phyloP scores from a whole-genome alignment of 805 yeast genomes.

The Maudiozyma serrabonitensis region DNA sequence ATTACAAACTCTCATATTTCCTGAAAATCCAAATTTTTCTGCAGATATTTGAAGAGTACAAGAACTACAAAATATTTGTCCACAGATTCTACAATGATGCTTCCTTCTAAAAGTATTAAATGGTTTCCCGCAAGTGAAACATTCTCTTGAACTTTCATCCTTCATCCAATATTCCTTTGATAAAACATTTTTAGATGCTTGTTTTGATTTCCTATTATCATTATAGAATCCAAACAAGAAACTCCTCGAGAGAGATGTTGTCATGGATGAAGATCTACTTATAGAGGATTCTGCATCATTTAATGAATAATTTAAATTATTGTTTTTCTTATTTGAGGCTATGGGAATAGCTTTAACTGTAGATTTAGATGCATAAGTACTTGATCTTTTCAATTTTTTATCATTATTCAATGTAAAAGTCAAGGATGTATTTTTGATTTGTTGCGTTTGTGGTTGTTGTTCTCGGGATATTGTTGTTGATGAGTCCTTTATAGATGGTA shows the following conservation, averaged over 20 bases:
- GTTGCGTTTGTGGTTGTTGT: not conserved
- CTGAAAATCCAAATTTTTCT: conserved; percentile 49
- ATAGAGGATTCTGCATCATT: conserved; percentile 30
- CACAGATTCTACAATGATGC: conserved; percentile 94
- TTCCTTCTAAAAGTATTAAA: conserved; percentile 82
- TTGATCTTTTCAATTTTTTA: conserved; percentile 25
- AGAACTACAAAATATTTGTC: conserved; percentile 81
- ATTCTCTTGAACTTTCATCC: conserved; percentile 82
- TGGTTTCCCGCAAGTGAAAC: conserved; percentile 70
- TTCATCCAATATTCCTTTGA: conserved; percentile 88
- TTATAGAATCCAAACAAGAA: conserved; percentile 34
- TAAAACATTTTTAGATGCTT: conserved; percentile 18
- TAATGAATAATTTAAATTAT: conserved; percentile 16
- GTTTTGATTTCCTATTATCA: conserved; percentile 18
- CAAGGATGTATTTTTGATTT: conserved; percentile 5
- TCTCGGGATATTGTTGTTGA: not conserved
- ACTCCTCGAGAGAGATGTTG: conserved; percentile 34
- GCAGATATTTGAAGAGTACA: conserved; percentile 73
- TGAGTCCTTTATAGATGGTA: not conserved
- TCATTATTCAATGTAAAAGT: conserved; percentile 18
- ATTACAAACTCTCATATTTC: conserved; percentile 67
- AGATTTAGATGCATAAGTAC: conserved; percentile 28
- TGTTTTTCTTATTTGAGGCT: conserved; percentile 11
- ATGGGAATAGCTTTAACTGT: conserved; percentile 28
- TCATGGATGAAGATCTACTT: conserved; percentile 33